Base-by-base conservation (phyloP, 1,284 basidiomycete genomes). In the Athelia psychrophila region DNA sequence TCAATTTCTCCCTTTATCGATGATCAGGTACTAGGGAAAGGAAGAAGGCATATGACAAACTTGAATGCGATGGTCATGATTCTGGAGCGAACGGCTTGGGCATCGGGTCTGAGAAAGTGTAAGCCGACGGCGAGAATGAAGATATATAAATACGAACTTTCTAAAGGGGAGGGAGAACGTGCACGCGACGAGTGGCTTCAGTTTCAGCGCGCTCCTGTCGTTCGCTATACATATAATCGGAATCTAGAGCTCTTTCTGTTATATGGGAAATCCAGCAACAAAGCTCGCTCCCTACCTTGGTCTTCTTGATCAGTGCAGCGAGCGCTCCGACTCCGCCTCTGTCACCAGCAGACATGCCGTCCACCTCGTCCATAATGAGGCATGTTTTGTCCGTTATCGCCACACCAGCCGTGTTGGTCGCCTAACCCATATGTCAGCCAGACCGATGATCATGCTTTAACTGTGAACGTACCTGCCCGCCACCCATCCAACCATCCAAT, bases 201-300 rank as follows among this genome's bases (percentile, higher is more conserved):
- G 83, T 73, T 99, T 99, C 56, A 84, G 91, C 19, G 86, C 83
- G 2, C 79, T 78, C 27, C 82, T 77, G 65, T 99, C 96, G 64
- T 99, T 99, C 54, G 95, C 95, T 58, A 99, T 98, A 63, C 96
- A 95, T 30, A 99, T 98, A 61, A 99, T 94, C 0, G 97, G 97
- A 48, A 98, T 86, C 89, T 95, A 57, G 33, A 42, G n/a, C n/a
- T 42, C n/a, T 16, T 6, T 8, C 6, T 6, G 38, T n/a, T 16
- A 42, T 8, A 42, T 6, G 38, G 38, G 5, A 6, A 42, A 5
- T 16, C n/a, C 38, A 18, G 38, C 16, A 42, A 42, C 8, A 30
- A 30, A 6, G 27, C 13, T 30, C 27, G 27, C 27, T 5, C 13
- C 65, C 3, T 49, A 89, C 93, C 75, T 89, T 93, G 13, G 92